phyloP scores from a whole-genome alignment of 371 early-diverging fungal genomes.

The Mortierella sp. region DNA sequence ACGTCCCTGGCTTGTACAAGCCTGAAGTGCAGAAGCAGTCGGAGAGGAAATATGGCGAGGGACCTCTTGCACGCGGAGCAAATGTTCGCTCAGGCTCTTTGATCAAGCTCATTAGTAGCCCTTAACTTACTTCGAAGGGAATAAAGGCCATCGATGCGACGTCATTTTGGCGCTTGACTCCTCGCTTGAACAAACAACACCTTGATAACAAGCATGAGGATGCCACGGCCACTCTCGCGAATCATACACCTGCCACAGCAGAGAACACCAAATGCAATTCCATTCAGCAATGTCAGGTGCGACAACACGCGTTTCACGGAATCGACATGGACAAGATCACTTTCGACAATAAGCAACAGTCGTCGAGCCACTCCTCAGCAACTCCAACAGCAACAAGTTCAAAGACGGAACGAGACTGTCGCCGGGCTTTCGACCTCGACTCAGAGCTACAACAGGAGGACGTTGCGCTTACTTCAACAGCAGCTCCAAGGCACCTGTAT shows the following conservation, averaged over 20 bases:
- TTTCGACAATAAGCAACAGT: neutral
- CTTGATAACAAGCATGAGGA: neutral
- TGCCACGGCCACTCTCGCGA: constrained; percentile 7
- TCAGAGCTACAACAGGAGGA: neutral
- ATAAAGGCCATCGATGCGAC: neutral
- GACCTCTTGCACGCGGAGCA: too few species aligned
- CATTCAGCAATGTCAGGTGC: neutral
- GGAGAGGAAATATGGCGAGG: too few species aligned
- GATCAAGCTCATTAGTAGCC: neutral
- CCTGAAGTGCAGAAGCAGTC: too few species aligned
- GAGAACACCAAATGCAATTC: neutral
- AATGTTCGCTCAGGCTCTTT: neutral
- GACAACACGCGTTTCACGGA: neutral
- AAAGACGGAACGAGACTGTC: neutral
- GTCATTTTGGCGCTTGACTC: neutral
- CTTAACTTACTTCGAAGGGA: neutral
- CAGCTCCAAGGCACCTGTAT: neutral
- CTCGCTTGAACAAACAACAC: neutral
- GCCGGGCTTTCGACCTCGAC: neutral
- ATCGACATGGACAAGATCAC: neutral
- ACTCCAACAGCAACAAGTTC: neutral
- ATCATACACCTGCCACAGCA: neutral
- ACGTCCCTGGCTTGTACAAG: too few species aligned
- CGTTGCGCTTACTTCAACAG: neutral
- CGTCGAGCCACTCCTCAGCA: neutral